A percentile compares a stretch with the other conserved stretches of the same genome.
Evolutionary conservation across 1,284 basidiomycete species (phyloP).

Genomic region (Ganoderma boninense): DNA sequence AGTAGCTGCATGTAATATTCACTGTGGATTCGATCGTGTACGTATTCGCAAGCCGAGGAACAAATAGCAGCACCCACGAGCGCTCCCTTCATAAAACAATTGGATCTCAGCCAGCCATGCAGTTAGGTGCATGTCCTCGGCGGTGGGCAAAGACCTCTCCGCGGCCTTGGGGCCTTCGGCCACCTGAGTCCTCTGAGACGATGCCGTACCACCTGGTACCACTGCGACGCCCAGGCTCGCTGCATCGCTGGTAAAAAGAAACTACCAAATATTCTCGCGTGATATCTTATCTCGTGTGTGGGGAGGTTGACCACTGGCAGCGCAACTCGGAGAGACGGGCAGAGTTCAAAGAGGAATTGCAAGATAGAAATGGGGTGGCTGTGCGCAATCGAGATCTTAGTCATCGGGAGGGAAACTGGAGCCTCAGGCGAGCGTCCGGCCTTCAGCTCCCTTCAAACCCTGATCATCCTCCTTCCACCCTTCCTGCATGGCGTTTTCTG

Average conservation of each 20-base stretch:
- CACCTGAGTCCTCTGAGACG: not conserved
- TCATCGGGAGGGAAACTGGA: not conserved
- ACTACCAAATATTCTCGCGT: too few relatives aligned
- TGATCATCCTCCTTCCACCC: not conserved
- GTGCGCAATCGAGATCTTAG: constrained; percentile 8
- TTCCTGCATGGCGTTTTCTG: constrained; percentile 84
- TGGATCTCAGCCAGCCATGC: constrained; percentile 3
- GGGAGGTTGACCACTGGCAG: not conserved
- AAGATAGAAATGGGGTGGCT: constrained; percentile 1
- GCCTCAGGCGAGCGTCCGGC: too few relatives aligned
- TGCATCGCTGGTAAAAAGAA: too few relatives aligned
- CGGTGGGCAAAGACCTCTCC: not conserved
- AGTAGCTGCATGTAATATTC: too few relatives aligned
- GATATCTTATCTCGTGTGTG: not conserved
- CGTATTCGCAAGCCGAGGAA: too few relatives aligned
- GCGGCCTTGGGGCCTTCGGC: not conserved
- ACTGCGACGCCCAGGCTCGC: too few relatives aligned
- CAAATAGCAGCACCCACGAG: constrained; percentile 9
- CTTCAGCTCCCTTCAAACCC: not conserved
- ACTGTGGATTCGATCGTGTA: too few relatives aligned
- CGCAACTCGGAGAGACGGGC: too few relatives aligned
- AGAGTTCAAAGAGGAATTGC: not conserved
- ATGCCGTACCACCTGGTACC: constrained; percentile 11
- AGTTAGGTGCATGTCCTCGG: constrained; percentile 17
- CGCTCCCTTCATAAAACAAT: constrained; percentile 13